Base-by-base conservation (phyloP, 768 basidiomycete genomes). In the Boletellus emodensis region DNA sequence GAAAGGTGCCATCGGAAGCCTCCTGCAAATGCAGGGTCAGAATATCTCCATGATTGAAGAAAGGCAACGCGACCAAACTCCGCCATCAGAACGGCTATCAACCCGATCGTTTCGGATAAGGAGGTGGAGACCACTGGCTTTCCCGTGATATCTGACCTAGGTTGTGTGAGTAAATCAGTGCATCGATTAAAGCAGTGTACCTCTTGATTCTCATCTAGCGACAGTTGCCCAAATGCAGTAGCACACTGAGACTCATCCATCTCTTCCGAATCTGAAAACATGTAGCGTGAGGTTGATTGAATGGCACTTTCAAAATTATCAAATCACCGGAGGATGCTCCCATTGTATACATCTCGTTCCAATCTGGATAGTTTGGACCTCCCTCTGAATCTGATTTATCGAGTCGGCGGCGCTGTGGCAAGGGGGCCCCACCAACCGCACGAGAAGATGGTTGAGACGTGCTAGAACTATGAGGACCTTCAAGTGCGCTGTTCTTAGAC, bases 91-190 rank as follows among this genome's bases (percentile, higher is more conserved):
- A 47, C 85, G 80, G 51, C 80, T 77, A 56, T 89, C 85, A 32
- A 80, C 79, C 22, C 87, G 79, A 54, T 80, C 77, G 48, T 76
- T 83, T 47, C 78, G 74, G 15, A 79, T 80, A n/a, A 92, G 74
- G 30, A 92, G 72, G 54, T 89, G 84, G 24, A 93, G 71, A 8
- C 90, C 90, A 57, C 85, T 85, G 3, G 80, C 74, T 67, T 82
- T 77, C 13, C 90, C 88, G 51, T 94, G 93, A 62, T 85, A 94
- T 49, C 92, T 85, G 40, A 94, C 79, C 83, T 94, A 62, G 15
- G n/a, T 32, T 44, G 3, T 6, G 22, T 66, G 47, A 63, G 54
- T 40, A 53, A 53, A 52, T 10, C 33, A 22, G 11, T 40, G 17
- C 15, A 33, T 38, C 40, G 18, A 39, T 51, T 17, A 12, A 43